These are phyloP conservation scores for Gnetum montanum DNA, from an alignment of 75 land plant species.

Conservation along the genomic window DNA sequence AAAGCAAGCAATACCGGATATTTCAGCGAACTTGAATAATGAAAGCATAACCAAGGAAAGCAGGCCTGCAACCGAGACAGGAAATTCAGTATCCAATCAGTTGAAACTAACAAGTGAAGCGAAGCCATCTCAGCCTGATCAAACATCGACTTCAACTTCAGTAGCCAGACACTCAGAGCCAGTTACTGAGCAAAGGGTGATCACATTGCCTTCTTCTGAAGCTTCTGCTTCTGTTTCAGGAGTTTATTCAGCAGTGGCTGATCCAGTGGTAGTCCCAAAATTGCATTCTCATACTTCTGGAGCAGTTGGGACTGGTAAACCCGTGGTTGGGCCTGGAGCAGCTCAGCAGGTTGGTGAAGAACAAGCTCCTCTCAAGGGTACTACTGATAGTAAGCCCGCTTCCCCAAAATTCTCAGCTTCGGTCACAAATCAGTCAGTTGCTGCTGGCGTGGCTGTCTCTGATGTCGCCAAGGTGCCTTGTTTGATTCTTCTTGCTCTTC, in stretches of 20 bases:
- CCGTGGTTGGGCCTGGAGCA: slow-evolving; percentile 43
- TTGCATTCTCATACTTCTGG: slow-evolving; percentile 28
- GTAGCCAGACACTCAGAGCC: slow-evolving; percentile 1
- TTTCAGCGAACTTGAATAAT: background rate
- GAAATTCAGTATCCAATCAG: no score
- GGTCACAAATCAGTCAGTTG: no score
- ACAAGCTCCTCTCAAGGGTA: slow-evolving; percentile 5
- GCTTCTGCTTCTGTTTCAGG: slow-evolving; percentile 28
- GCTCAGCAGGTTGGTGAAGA: slow-evolving; percentile 30
- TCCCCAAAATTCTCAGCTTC: background rate
- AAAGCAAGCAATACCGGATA: no score
- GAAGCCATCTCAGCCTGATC: background rate
- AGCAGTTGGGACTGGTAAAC: slow-evolving; percentile 37
- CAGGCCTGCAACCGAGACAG: no score
- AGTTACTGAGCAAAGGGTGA: slow-evolving; percentile 1
- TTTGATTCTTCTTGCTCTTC: background rate
- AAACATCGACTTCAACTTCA: background rate
- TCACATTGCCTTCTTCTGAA: slow-evolving; percentile 1
- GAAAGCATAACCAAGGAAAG: background rate
- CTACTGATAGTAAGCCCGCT: slow-evolving; percentile 8
- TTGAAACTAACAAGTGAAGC: no score
- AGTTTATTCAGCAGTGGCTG: slow-evolving; percentile 43
- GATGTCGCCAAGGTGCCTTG: slow-evolving; percentile 2
- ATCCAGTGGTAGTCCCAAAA: slow-evolving; percentile 62
- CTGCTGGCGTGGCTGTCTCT: background rate